These are phyloP conservation scores for Cutaneotrichosporon cutaneum DNA, from an alignment of 1,284 basidiomycete genomes.

Conservation along the genomic window DNA sequence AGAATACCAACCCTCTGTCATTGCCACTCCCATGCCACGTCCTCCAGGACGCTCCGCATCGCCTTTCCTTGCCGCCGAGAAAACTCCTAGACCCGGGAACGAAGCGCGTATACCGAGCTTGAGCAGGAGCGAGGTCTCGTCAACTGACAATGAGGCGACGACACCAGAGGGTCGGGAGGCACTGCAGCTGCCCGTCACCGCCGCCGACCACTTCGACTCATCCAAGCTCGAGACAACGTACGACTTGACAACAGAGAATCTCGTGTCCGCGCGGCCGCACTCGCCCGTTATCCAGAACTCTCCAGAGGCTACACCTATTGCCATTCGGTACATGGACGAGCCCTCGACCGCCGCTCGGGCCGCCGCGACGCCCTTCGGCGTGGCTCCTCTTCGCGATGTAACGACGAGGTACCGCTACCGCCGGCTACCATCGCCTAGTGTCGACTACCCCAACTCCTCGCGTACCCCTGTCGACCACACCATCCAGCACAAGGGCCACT, in stretches of 20 bases:
- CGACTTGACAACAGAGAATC: background rate
- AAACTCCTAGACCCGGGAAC: background rate
- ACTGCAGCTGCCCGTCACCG: background rate
- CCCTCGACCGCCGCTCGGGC: constrained; percentile 22
- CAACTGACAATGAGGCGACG: constrained; percentile 38
- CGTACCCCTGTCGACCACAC: constrained; percentile 40
- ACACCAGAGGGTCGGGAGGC: constrained; percentile 42
- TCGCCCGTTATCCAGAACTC: background rate
- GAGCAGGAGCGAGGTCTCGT: constrained; percentile 43
- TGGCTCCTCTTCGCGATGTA: constrained; percentile 31
- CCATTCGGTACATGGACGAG: constrained; percentile 25
- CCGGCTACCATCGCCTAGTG: constrained; percentile 23
- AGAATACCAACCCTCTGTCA: background rate
- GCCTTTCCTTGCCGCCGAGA: background rate
- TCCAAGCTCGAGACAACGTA: background rate
- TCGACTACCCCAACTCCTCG: constrained; percentile 30
- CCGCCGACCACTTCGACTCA: background rate
- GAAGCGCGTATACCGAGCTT: constrained; percentile 39
- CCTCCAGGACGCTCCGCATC: background rate
- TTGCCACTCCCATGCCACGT: background rate
- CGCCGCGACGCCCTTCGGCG: constrained; percentile 19
- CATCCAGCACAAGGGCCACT: constrained; percentile 42
- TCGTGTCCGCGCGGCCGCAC: background rate
- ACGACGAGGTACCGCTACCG: constrained; percentile 30
- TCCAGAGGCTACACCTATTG: constrained; percentile 11